These are phyloP conservation scores for Colletotrichum spinosum DNA, from an alignment of 2,329 filamentous ascomycete species.

Conservation along the genomic window DNA sequence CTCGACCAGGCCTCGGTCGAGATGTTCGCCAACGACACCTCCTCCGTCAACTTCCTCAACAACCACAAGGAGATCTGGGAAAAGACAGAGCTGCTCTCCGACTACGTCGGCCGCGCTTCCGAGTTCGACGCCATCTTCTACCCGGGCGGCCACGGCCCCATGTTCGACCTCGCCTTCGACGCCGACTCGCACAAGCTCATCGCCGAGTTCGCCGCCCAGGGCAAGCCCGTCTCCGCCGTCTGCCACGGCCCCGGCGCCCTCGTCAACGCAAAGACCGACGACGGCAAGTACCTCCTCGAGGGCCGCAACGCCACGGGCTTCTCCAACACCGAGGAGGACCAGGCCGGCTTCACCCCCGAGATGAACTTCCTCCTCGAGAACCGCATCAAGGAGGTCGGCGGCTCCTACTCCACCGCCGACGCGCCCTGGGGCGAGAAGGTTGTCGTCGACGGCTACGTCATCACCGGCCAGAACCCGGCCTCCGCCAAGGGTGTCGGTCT, in stretches of 20 bases:
- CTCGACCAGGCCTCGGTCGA: constrained; percentile 70
- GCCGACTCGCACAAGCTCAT: constrained; percentile 68
- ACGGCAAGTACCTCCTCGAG: constrained; percentile 65
- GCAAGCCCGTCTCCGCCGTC: constrained; percentile 74
- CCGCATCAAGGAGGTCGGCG: constrained; percentile 62
- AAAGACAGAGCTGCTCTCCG: constrained; percentile 68
- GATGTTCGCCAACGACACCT: constrained; percentile 63
- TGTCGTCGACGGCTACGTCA: constrained; percentile 62
- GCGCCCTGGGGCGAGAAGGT: constrained; percentile 60
- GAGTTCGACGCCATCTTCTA: constrained; percentile 74
- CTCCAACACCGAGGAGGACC: constrained; percentile 66
- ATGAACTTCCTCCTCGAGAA: constrained; percentile 72
- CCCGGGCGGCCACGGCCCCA: constrained; percentile 71
- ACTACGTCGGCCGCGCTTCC: constrained; percentile 65
- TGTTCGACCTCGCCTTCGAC: constrained; percentile 74
- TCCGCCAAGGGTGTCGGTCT: constrained; percentile 64
- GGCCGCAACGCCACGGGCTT: constrained; percentile 72
- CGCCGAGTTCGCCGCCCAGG: constrained; percentile 69
- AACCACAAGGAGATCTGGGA: constrained; percentile 71
- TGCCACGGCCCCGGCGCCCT: constrained; percentile 77
- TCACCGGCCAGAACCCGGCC: constrained; percentile 70
- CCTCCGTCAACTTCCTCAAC: constrained; percentile 65
- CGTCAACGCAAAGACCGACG: constrained; percentile 63
- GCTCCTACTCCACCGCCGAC: constrained; percentile 66
- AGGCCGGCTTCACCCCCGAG: constrained; percentile 60